Base-by-base conservation (phyloP, 352 stramenopile species). In the Phytophthora multivora region DNA sequence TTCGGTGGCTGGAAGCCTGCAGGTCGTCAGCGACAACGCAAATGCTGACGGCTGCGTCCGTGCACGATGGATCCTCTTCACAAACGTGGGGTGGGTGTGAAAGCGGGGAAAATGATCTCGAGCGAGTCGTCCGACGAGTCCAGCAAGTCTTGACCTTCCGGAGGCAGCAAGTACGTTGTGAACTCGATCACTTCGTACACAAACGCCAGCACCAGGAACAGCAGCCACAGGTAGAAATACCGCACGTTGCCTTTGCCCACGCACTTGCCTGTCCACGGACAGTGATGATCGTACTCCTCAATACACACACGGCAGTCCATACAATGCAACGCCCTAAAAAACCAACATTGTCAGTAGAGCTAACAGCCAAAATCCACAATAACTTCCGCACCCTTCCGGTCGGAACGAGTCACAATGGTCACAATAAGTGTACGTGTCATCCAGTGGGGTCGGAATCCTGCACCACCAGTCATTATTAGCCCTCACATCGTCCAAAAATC, bases 231-330 rank as follows among this genome's bases (percentile, higher is more conserved):
- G 64, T 95, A 93, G 54, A 96, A 96, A 70, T 82, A 92, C 23
- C 71, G 69, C 16, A 95, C 65, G 55, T 91, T 97, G 51, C 79
- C 61, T 45, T 80, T 83, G 55, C 89, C 90, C 49, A 97, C 83
- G 62, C 90, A 97, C 68, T 97, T 96, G 58, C 90, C 88, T 11
- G 91, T 97, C 88, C 91, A 97, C n/a, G 91, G 91, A 69, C 91
- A 97, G 50, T 97, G 91, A 74, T 97, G 91, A 68, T 97, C 90
- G 59, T 96, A 92, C 43, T 89, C 88, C 39, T 89, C 80, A 48
- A 97, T 87, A 52, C 89, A 97, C 54, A 91, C 88, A 33, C 86
- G 81, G 63, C 89, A 97, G 56, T 96, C 86, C 69, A 90, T 85
- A 57, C 89, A 97, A 51, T 97, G 89, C 31, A 88, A 63, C 6